phyloP scores from a whole-genome alignment of 768 basidiomycete species.

The Rhizopogon rudus region DNA sequence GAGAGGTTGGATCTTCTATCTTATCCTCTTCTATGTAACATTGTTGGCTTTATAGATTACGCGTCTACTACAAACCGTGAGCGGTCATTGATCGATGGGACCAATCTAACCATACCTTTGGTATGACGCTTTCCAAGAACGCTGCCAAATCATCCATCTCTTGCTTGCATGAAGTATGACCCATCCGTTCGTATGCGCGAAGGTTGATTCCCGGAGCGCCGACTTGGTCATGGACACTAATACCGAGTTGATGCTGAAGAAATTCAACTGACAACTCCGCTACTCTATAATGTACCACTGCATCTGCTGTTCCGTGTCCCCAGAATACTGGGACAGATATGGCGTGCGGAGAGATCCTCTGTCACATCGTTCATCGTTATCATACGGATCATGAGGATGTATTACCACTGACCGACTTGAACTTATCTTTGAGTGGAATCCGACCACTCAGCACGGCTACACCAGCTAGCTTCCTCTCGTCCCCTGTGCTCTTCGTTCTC shows the following conservation, averaged over 20 bases:
- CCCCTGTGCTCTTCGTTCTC: constrained; percentile 10
- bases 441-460: constrained; percentile 37
- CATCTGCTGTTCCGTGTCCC: constrained; percentile 18
- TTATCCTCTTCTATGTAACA: no score
- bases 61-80: background rate
- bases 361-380: background rate
- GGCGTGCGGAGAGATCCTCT: constrained; percentile 41
- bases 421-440: constrained; percentile 39
- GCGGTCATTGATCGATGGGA: background rate
- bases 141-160: constrained; percentile 13
- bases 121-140: constrained; percentile 14
- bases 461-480: constrained; percentile 34
- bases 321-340: constrained; percentile 14
- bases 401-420: constrained; percentile 27
- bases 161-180: constrained; percentile 8
- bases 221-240: background rate
- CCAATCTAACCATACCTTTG: background rate
- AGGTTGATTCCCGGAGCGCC: background rate
- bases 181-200: constrained; percentile 4
- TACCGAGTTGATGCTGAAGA: constrained; percentile 12
- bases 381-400: background rate
- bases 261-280: constrained; percentile 11
- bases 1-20: background rate
- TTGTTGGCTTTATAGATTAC: background rate
- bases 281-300: constrained; percentile 7